These are phyloP conservation scores for Leccinum disarticulatum DNA, from an alignment of 768 basidiomycete genomes.

Conservation along the genomic window DNA sequence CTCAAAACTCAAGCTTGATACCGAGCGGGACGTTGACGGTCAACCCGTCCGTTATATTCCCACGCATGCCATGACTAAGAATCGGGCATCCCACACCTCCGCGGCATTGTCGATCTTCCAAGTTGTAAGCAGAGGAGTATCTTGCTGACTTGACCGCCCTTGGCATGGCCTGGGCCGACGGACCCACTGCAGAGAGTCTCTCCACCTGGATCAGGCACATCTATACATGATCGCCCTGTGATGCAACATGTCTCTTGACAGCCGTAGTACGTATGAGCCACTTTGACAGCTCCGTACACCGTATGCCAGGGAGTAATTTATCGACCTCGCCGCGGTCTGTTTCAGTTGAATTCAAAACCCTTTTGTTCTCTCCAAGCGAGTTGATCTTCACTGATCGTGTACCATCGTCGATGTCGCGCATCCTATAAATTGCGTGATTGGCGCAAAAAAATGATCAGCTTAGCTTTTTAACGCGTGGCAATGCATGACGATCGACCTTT, in stretches of 20 bases:
- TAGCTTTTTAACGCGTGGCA: neutral
- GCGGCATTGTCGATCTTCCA: conserved; percentile 9
- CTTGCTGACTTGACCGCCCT: neutral
- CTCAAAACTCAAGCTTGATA: neutral
- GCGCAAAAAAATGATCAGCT: neutral
- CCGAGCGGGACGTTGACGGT: neutral
- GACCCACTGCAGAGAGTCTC: too few species aligned
- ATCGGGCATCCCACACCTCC: conserved; percentile 5
- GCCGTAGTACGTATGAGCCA: neutral
- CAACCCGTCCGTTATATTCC: neutral
- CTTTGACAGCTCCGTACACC: neutral
- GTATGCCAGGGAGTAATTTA: neutral
- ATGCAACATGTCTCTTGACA: neutral
- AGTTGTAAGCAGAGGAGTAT: too few species aligned
- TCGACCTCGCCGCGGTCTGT: neutral
- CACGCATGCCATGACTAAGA: neutral
- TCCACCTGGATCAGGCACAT: neutral
- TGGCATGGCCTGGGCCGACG: neutral
- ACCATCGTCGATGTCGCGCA: too few species aligned
- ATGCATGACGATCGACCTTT: neutral
- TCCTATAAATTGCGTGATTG: neutral
- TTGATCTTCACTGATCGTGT: neutral
- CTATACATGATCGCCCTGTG: neutral
- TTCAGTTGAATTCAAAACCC: neutral
- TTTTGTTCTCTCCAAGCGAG: neutral